Evolutionary conservation across 352 stramenopile species (phyloP).

Genomic region (Pythium phragmiticola): DNA sequence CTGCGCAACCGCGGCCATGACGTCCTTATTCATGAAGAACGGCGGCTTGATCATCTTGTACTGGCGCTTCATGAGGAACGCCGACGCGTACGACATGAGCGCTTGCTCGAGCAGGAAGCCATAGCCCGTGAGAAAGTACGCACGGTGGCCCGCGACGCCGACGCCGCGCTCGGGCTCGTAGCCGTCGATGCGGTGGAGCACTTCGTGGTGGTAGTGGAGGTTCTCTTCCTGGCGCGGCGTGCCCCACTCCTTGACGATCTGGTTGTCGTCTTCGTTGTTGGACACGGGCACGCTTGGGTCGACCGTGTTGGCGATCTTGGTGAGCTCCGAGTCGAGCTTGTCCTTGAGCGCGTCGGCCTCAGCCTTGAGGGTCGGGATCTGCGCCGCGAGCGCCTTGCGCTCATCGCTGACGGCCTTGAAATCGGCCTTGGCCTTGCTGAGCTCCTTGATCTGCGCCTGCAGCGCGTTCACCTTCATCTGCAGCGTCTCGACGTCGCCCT

Average conservation of each 20-base stretch:
- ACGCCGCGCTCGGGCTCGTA: slow-evolving; percentile 98
- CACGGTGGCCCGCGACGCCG: slow-evolving; percentile 95
- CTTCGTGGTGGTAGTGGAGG: slow-evolving; percentile 94
- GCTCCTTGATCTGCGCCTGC: slow-evolving; percentile 86
- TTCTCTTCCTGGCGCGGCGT: slow-evolving; percentile 62
- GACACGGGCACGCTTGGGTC: slow-evolving; percentile 94
- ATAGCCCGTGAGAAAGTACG: slow-evolving; percentile 99
- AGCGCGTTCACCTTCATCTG: slow-evolving; percentile 87
- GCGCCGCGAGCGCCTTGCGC: slow-evolving; percentile 69
- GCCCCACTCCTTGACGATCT: slow-evolving; percentile 90
- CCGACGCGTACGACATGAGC: slow-evolving; percentile 98
- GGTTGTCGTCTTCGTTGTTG: slow-evolving; percentile 97
- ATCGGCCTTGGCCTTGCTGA: slow-evolving; percentile 88
- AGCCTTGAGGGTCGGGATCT: slow-evolving; percentile 74
- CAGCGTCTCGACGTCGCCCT: slow-evolving; percentile 81
- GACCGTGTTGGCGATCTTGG: slow-evolving; percentile 97
- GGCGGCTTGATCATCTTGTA: slow-evolving; percentile 99
- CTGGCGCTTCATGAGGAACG: slow-evolving; percentile 93
- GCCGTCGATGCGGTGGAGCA: slow-evolving; percentile 98
- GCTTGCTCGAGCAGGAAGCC: slow-evolving; percentile 99
- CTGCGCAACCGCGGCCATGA: slow-evolving; percentile 98
- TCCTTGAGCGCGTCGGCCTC: slow-evolving; percentile 77
- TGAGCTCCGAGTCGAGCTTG: slow-evolving; percentile 72
- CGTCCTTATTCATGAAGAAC: slow-evolving; percentile 99
- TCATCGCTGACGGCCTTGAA: slow-evolving; percentile 80